Evolutionary conservation across 345 rosid species (phyloP), one percentile per base, ranked within the genome.

Genomic region (Hibiscus tridactylites): DNA sequence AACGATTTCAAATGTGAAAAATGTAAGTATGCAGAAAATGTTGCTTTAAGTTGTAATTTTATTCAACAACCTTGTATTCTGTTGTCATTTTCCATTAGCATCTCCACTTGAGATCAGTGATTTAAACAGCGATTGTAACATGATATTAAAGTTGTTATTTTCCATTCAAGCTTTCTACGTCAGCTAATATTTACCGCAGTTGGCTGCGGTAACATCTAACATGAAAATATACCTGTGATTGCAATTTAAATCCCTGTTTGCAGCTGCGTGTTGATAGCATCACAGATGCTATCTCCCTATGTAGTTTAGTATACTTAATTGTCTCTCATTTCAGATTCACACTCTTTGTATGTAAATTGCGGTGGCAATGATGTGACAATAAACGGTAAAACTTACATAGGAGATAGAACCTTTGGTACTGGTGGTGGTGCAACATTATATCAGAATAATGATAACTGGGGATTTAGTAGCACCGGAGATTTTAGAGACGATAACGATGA

Each of bases 401-500:
- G 90, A 76, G 96, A 90, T 76, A 84, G 66, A 65, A 74, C 33
- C 62, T 84, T 83, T 68, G 89, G 90, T 79, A 68, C 80, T 67
- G 42, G 71, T 44, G 74, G 66, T 60, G 74, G 46, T 71, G 90
- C 91, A 46, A 80, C 81, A 75, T 81, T 79, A 24, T 85, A 16
- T 75, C 53, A 54, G 81, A 80, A 71, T 28, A 17, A 68, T 7
- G 35, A 67, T 71, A 54, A 79, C 72, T 90, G 93, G 96, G 96
- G 93, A n/a, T 83, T 87, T 68, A 87, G 89, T 65, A 90, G 84
- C 82, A 87, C 82, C 33, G 93, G 96, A 53, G 88, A 90, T 75
- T 90, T 73, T 78, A 74, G 81, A 84, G 96, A 90, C 80, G 90
- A 87, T 39, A 61, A 60, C 7, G 65, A 61, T 61, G 74, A 71